Conservation (phyloP, 352 stramenopile genomes). For the Phytophthora hybrid region DNA sequence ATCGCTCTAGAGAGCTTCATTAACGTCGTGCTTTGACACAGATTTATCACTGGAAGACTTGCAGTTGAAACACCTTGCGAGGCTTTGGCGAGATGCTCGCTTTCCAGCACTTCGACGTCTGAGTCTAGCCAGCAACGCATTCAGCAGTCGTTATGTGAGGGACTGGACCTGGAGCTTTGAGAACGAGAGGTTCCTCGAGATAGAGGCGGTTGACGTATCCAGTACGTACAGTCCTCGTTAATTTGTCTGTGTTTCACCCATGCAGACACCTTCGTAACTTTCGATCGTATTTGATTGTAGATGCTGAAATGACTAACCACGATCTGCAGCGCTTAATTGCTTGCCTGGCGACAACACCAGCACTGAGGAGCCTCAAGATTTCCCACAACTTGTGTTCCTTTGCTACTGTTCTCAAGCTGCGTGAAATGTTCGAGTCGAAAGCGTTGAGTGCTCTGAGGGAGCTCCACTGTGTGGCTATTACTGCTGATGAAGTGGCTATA, state of each 20-base stretch:
- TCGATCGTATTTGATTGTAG: slow-evolving; percentile 7
- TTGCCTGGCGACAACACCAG: slow-evolving; percentile 44
- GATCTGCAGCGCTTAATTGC: slow-evolving; percentile 65
- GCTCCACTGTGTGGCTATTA: slow-evolving; percentile 53
- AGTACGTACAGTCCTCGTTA: slow-evolving; percentile 32
- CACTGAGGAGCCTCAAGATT: slow-evolving; percentile 42
- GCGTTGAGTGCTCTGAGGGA: slow-evolving; percentile 33
- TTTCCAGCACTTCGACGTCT: slow-evolving; percentile 51
- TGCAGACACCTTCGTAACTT: background rate
- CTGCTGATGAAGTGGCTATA: slow-evolving; percentile 34
- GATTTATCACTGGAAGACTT: slow-evolving; percentile 51
- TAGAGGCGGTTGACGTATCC: slow-evolving; percentile 53
- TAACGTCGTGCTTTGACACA: slow-evolving; percentile 10
- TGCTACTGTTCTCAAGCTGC: slow-evolving; percentile 41
- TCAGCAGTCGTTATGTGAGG: slow-evolving; percentile 70
- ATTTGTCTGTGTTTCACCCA: background rate
- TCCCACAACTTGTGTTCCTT: slow-evolving; percentile 59
- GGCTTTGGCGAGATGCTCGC: slow-evolving; percentile 54
- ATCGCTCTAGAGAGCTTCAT: background rate
- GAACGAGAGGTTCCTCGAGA: slow-evolving; percentile 47
- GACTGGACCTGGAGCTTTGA: slow-evolving; percentile 63
- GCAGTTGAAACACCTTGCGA: slow-evolving; percentile 55
- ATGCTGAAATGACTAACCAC: slow-evolving; percentile 58
- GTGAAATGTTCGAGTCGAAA: slow-evolving; percentile 30
- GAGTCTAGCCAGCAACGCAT: slow-evolving; percentile 49